Conservation (phyloP, 805 yeast genomes). For the Priceomyces fermenticarens region DNA sequence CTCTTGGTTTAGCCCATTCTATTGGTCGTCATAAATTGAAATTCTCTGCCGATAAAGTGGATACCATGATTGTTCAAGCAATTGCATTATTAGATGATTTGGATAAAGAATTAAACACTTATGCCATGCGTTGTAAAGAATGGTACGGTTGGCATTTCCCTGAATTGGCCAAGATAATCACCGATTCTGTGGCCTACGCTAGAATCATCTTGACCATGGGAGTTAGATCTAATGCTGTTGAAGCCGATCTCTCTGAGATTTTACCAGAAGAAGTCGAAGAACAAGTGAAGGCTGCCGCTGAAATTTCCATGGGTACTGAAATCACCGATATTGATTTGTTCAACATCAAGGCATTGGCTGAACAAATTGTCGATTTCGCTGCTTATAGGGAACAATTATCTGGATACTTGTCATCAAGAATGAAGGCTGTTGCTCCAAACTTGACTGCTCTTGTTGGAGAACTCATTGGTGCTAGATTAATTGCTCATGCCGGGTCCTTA, state of each 20-base stretch:
- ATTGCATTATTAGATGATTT: constrained; percentile 94
- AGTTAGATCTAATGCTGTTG: constrained; percentile 83
- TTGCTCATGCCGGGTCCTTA: constrained; percentile 95
- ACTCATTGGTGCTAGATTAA: constrained; percentile 96
- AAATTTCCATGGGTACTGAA: constrained; percentile 99
- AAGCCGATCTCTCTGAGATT: constrained; percentile 67
- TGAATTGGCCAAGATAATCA: constrained; percentile 94
- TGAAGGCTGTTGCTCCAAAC: constrained; percentile 99
- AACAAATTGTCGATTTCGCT: constrained; percentile 93
- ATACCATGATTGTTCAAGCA: constrained; percentile 98
- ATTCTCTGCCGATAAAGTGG: constrained; percentile 97
- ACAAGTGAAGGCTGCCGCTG: constrained; percentile 90
- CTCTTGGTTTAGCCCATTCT: constrained; percentile 97
- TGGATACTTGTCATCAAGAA: constrained; percentile 85
- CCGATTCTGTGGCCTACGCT: constrained; percentile 95
- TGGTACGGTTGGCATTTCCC: constrained; percentile 99
- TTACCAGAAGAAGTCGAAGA: constrained; percentile 48
- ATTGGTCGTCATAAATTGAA: constrained; percentile 97
- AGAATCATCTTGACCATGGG: constrained; percentile 94
- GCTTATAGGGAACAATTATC: constrained; percentile 95
- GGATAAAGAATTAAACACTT: constrained; percentile 96
- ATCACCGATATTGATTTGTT: constrained; percentile 86
- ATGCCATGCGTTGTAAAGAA: constrained; percentile 98
- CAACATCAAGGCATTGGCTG: constrained; percentile 88
- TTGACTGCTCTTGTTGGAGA: constrained; percentile 95